Base-by-base conservation (phyloP, 2,329 filamentous ascomycete species). In the Penicillium sp. region DNA sequence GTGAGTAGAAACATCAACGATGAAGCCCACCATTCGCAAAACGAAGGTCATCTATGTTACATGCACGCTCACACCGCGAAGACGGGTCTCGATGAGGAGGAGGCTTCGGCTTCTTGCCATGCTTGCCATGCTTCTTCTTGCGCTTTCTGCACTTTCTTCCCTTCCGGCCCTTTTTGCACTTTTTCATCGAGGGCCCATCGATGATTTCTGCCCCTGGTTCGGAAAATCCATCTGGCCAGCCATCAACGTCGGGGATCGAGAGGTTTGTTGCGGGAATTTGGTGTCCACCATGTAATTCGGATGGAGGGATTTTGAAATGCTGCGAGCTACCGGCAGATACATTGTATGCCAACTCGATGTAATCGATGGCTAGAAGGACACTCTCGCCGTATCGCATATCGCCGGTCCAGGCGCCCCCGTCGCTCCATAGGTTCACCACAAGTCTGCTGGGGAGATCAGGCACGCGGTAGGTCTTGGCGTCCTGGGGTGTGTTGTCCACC, bases 371-470 rank as follows among this genome's bases (percentile, higher is more conserved):
- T 65, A 80, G 67, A 42, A 72, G 72, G 3, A 79, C 76, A 56
- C 71, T 75, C 12, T 75, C 70, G 0, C 77, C 77, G 1, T 78
- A 60, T 1, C 58, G 65, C 73, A 81, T 74, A 59, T 79, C 78
- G 2, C 79, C 78, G 0, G 78, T 78, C 78, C 79, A 81, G 3
- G 68, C 22, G 0, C 78, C 76, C 0, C 79, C 79, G 61, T 80
- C 74, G 57, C 77, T 80, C 79, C 79, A 81, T 13, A 81, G 70
- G 53, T 80, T 81, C 53, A 81, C 59, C 17, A 77, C 72, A 17
- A 81, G 42, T 61, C 73, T 71, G 61, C 78, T 80, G 19, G 76
- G 74, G 30, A 72, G 62, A 49, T 72, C 65, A 0, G 79, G 79
- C 1, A 80, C 78, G 2, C 72, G 66, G 35, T 78, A 77, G 2